Evolutionary conservation across 805 yeast genomes (phyloP).

Genomic region (Candida verbasci): DNA sequence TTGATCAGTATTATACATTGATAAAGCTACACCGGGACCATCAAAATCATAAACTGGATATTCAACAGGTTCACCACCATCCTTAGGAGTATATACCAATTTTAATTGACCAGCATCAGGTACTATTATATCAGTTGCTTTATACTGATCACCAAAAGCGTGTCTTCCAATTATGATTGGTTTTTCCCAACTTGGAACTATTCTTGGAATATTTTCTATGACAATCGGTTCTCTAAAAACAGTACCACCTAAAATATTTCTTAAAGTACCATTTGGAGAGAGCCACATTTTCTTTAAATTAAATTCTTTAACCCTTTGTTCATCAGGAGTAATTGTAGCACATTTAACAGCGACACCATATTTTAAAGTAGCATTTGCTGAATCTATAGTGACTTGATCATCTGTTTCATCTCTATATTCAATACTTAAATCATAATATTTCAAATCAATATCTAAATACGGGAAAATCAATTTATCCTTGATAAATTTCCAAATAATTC

Average conservation of each 20-base stretch:
- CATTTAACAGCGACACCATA: constrained; percentile 94
- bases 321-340: constrained; percentile 98
- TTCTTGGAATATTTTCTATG: constrained; percentile 80
- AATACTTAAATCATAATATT: constrained; percentile 88
- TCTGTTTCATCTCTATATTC: constrained; percentile 82
- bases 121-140: constrained; percentile 81
- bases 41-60: constrained; percentile 65
- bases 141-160: constrained; percentile 96
- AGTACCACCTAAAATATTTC: constrained; percentile 94
- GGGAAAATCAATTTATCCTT: constrained; percentile 83
- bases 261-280: constrained; percentile 94
- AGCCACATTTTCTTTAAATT: constrained; percentile 93
- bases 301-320: constrained; percentile 90
- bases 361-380: constrained; percentile 84
- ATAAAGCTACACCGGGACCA: constrained; percentile 76
- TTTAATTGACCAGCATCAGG: constrained; percentile 78
- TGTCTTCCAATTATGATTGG: constrained; percentile 97
- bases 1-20: constrained; percentile 95
- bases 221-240: constrained; percentile 96
- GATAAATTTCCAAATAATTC: constrained; percentile 92
- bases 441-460: constrained; percentile 78
- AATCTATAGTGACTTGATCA: constrained; percentile 83
- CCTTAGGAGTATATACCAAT: constrained; percentile 68
- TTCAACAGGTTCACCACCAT: constrained; percentile 53
- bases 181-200: constrained; percentile 88